These are phyloP conservation scores for Nidularia sp. DNA, from an alignment of 768 basidiomycete genomes.

Conservation along the genomic window DNA sequence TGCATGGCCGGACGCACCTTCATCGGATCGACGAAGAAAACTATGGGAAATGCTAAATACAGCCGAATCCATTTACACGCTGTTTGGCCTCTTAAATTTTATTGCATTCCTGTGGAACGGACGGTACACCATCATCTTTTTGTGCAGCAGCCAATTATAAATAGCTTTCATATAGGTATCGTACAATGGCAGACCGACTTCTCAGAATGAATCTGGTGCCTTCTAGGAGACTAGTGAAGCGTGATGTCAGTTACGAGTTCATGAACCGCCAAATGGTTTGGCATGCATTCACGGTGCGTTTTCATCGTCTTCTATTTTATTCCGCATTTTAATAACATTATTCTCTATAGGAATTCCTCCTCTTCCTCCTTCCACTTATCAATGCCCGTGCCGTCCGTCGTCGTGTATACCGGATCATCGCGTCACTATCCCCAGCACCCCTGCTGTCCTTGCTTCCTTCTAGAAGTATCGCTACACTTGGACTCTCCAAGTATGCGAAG, in stretches of 20 bases:
- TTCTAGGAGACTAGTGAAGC: slow-evolving; percentile 59
- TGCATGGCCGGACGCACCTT: slow-evolving; percentile 91
- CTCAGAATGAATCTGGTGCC: slow-evolving; percentile 74
- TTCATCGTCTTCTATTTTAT: not conserved
- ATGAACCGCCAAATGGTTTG: slow-evolving; percentile 99
- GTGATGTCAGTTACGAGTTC: slow-evolving; percentile 95
- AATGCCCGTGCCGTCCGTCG: slow-evolving; percentile 64
- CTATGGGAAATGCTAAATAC: slow-evolving; percentile 68
- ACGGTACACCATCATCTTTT: slow-evolving; percentile 36
- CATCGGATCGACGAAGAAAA: slow-evolving; percentile 67
- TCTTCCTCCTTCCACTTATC: slow-evolving; percentile 87
- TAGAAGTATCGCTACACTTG: slow-evolving; percentile 5
- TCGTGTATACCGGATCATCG: slow-evolving; percentile 36
- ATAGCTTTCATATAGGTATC: slow-evolving; percentile 52
- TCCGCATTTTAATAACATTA: slow-evolving; percentile 3
- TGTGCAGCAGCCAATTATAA: not conserved
- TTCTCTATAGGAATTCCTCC: slow-evolving; percentile 77
- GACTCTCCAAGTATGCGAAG: too few species aligned
- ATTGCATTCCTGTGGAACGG: slow-evolving; percentile 84
- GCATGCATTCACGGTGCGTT: slow-evolving; percentile 94
- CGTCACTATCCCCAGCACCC: slow-evolving; percentile 20
- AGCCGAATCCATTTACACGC: slow-evolving; percentile 63
- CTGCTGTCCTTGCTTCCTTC: slow-evolving; percentile 25
- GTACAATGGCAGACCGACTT: slow-evolving; percentile 77
- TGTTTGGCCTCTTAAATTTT: slow-evolving; percentile 71